A percentile compares a stretch with the other conserved stretches of the same genome.
Conservation (phyloP, 371 early-diverging fungal species). For the Mycotypha africana region DNA sequence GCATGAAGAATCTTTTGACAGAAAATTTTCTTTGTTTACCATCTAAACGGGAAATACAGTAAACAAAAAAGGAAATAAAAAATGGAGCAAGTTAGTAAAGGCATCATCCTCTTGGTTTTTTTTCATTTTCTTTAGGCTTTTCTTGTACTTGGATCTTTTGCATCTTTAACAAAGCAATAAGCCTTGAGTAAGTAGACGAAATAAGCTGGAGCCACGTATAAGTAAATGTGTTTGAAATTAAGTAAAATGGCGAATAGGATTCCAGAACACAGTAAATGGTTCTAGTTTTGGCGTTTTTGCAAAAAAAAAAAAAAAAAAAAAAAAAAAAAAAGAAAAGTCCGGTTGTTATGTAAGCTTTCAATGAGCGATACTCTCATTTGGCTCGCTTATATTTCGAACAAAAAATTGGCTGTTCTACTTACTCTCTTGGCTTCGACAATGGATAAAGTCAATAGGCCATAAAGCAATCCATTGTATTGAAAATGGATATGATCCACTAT, state of each 20-base stretch:
- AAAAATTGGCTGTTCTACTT: too few relatives aligned
- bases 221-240: slow-evolving; percentile 95
- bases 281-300: slow-evolving; percentile 23
- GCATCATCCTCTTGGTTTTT: too few relatives aligned
- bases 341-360: too few relatives aligned
- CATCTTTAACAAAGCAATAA: slow-evolving; percentile 62
- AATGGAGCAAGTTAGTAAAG: neutral
- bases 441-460: slow-evolving; percentile 82
- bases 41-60: too few relatives aligned
- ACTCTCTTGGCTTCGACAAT: slow-evolving; percentile 72
- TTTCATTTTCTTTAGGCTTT: neutral
- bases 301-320: too few relatives aligned
- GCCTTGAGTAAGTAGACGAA: slow-evolving; percentile 84
- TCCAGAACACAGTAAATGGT: slow-evolving; percentile 64
- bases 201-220: slow-evolving; percentile 93
- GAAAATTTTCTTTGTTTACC: slow-evolving; percentile 21
- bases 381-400: too few relatives aligned
- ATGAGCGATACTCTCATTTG: neutral
- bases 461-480: slow-evolving; percentile 95
- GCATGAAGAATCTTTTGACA: slow-evolving; percentile 36
- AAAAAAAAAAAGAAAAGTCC: too few relatives aligned
- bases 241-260: slow-evolving; percentile 80
- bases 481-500: slow-evolving; percentile 92
- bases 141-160: neutral
- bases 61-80: neutral